Base-by-base conservation (phyloP, 1,284 basidiomycete species). In the Leccinum pallidistipes region DNA sequence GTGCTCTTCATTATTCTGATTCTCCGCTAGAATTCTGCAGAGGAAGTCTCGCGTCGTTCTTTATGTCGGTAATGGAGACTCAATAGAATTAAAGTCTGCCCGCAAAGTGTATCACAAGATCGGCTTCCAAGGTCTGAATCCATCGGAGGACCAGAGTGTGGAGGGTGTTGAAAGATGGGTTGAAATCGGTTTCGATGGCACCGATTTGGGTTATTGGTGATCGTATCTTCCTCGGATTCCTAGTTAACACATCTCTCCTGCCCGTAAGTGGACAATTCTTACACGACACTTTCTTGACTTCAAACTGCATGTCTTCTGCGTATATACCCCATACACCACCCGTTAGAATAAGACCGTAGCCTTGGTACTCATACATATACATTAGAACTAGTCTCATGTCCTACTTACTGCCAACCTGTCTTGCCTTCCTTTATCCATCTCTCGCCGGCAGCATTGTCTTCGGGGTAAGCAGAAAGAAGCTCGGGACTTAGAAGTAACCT, bases 191-290 rank as follows among this genome's bases (percentile, higher is more conserved):
- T 86, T 84, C 61, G 76, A 81, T 2, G 58, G 62, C 21, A 78
- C 82, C 3, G 62, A 71, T 9, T 70, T 82, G 11, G 83, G 82
- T 16, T 78, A 82, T 64, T 85, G 83, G 83, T 85, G 66, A 70
- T 66, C 38, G 3, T 11, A 9, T 18, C 29, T 55, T 58, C 29
- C 10, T 29, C 5, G n/a, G 29, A 45, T 11, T 38, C 27, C 14
- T 50, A 21, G 63, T 34, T 12, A n/a, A 12, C 27, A 6, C 24
- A 24, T 53, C 14, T 27, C 36, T 45, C 36, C 24, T n/a, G 9
- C 10, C 45, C 45, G 24, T 24, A 47, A 29, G 38, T 11, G 40
- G 16, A n/a, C 14, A 11, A 9, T 45, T 34, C 29, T 40, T n/a
- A 43, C n/a, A 31, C 10, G 16, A 38, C 24, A 27, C 16, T 34